phyloP scores from a whole-genome alignment of 768 basidiomycete genomes.

The Chalciporus chontae region DNA sequence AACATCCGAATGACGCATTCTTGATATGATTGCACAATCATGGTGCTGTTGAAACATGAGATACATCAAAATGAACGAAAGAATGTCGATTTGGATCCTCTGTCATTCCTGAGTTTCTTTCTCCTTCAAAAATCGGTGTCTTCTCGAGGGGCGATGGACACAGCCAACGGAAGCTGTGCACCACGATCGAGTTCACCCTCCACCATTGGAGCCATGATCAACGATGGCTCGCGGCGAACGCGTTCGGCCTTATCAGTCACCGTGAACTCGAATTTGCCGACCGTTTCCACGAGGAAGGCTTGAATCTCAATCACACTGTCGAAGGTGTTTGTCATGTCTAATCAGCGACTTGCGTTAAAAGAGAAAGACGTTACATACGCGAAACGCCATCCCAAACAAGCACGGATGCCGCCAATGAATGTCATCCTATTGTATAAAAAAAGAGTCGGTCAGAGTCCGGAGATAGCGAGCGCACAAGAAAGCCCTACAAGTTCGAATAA shows the following conservation, averaged over 20 bases:
- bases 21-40: too few species aligned
- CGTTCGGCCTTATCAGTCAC: constrained; percentile 27
- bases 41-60: too few species aligned
- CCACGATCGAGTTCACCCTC: constrained; percentile 30
- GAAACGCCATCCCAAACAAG: constrained; percentile 32
- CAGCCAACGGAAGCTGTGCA: constrained; percentile 31
- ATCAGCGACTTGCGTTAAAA: not conserved
- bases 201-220: constrained; percentile 35
- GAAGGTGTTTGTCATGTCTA: not conserved
- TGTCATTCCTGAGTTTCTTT: too few species aligned
- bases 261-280: constrained; percentile 51
- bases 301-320: constrained; percentile 49
- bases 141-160: constrained; percentile 18
- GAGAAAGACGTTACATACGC: constrained; percentile 18
- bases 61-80: too few species aligned
- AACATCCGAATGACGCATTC: too few species aligned
- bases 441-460: not conserved
- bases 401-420: constrained; percentile 21
- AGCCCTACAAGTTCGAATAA: constrained; percentile 28
- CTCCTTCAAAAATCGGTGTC: not conserved
- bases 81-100: too few species aligned
- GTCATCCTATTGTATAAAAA: constrained; percentile 24
- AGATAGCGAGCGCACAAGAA: not conserved
- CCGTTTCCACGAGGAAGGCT: constrained; percentile 53
- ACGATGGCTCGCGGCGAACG: constrained; percentile 27